These are phyloP conservation scores for Cicer judaicum DNA, from an alignment of 306 rosid species.

Conservation along the genomic window DNA sequence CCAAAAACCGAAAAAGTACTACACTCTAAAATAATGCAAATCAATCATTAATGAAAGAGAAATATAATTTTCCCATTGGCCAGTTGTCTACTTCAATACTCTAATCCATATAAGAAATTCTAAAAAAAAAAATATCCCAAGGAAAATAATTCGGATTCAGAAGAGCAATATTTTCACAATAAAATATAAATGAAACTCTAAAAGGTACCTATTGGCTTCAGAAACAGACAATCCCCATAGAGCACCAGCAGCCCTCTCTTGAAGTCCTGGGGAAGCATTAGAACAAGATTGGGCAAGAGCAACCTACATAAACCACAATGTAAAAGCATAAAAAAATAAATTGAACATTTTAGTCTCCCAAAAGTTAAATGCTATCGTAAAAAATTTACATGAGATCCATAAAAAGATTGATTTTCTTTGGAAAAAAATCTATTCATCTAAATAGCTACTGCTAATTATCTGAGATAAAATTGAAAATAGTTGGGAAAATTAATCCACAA, in stretches of 20 bases:
- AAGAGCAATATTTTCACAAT: slow-evolving; percentile 7
- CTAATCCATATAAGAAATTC: slow-evolving; percentile 6
- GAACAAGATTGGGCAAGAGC: slow-evolving; percentile 97
- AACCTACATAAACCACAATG: slow-evolving; percentile 67
- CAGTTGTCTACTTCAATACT: slow-evolving; percentile 21
- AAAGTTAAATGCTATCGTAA: neutral
- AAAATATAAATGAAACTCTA: slow-evolving; percentile 36
- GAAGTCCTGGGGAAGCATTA: slow-evolving; percentile 98
- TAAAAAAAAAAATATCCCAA: neutral
- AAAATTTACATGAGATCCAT: slow-evolving; percentile 9
- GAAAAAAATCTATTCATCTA: slow-evolving; percentile 2
- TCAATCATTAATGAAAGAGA: slow-evolving; percentile 11
- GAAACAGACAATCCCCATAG: slow-evolving; percentile 99
- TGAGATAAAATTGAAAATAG: no score
- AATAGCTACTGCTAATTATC: neutral
- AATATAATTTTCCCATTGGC: neutral
- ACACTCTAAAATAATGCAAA: slow-evolving; percentile 13
- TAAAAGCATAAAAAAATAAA: slow-evolving; percentile 32
- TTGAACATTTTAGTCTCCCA: neutral
- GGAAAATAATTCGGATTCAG: slow-evolving; percentile 3
- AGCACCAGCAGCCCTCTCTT: slow-evolving; percentile 99
- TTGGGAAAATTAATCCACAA: no score
- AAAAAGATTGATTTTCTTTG: slow-evolving; percentile 6
- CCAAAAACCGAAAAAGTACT: slow-evolving; percentile 8
- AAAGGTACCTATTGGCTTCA: slow-evolving; percentile 88